Conservation (phyloP, 108 stramenopile genomes). For the Stephanodiscus triporus region DNA sequence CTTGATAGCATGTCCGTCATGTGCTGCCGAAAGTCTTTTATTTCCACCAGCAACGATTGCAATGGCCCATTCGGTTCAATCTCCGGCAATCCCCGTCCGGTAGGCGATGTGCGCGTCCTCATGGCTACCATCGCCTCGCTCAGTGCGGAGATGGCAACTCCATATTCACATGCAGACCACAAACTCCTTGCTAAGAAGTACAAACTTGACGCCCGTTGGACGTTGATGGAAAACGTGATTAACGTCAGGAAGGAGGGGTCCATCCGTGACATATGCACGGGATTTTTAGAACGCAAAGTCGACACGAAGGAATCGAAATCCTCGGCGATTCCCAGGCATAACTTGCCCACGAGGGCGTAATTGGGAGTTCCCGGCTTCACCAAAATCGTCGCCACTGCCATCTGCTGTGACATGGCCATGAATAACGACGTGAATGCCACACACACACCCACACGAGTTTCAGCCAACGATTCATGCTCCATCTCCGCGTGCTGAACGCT, state of each 20-base stretch:
- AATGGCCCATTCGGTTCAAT: constrained; percentile 62
- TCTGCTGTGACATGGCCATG: constrained; percentile 87
- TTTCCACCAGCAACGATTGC: constrained; percentile 60
- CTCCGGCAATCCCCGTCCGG: constrained; percentile 64
- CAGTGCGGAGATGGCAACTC: constrained; percentile 81
- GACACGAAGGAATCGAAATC: constrained; percentile 75
- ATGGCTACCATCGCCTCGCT: constrained; percentile 70
- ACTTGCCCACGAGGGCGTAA: constrained; percentile 78
- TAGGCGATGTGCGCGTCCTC: constrained; percentile 43
- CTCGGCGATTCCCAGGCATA: constrained; percentile 71
- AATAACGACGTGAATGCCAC: constrained; percentile 70
- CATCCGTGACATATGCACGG: constrained; percentile 65
- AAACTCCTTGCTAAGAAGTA: constrained; percentile 79
- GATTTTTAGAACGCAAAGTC: constrained; percentile 63
- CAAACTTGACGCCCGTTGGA: constrained; percentile 67
- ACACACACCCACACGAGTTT: constrained; percentile 67
- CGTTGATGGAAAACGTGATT: constrained; percentile 71
- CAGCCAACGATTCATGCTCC: constrained; percentile 66
- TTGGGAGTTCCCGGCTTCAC: constrained; percentile 83
- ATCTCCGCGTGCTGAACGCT: constrained; percentile 64
- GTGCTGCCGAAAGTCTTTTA: constrained; percentile 76
- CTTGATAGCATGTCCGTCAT: constrained; percentile 53
- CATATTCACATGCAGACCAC: constrained; percentile 79
- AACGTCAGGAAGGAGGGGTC: constrained; percentile 81
- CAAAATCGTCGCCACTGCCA: constrained; percentile 87